Evolutionary conservation across 371 early-diverging fungal genomes (phyloP), one percentile per base, ranked within the genome.

Genomic region (Smittium mucronatum): DNA sequence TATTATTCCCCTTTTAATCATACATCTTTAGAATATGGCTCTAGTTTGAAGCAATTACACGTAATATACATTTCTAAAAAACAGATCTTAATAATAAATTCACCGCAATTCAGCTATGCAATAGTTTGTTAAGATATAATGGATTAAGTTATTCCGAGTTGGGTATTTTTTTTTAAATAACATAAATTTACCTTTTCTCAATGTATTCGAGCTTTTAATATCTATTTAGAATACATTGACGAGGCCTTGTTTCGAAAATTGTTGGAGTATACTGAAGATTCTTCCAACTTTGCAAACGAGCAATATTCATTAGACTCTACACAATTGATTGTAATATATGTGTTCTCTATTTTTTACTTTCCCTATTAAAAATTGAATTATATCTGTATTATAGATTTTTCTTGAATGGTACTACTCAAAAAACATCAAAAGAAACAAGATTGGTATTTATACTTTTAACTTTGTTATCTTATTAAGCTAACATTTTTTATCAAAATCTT

Each of bases 231-330:
- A 33, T 16, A n/a, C 26, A 33, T 33, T 11, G 63, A 61, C 29
- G 5, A 5, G 16, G n/a, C 5, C 31, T 61, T 61, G 63, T 61
- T 61, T 16, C 5, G 26, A 5, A 15, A 5, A 5, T 33, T 61
- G 63, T 26, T 61, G 5, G 63, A 33, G 5, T 61, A 61, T 61
- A n/a, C 26, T 11, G 63, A 61, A 33, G 63, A 61, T 15, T 30
- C 63, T 61, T 11, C 11, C 29, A 61, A 61, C 26, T 61, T 15
- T 61, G 5, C 29, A 61, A 61, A 61, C 63, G 63, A 61, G 16
- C 33, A 11, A 11, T 33, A 11, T n/a, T 5, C 63, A 5, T 11
- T 33, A 5, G n/a, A 61, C 31, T 28, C 63, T 5, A 61, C 63
- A 11, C 11, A 61, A 61, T 33, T 61, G 29, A 33, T 61, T 16